Evolutionary conservation across 192 early-diverging fungal species (phyloP), one percentile per base, ranked within the genome.

Genomic region (Umbelopsis sp.): DNA sequence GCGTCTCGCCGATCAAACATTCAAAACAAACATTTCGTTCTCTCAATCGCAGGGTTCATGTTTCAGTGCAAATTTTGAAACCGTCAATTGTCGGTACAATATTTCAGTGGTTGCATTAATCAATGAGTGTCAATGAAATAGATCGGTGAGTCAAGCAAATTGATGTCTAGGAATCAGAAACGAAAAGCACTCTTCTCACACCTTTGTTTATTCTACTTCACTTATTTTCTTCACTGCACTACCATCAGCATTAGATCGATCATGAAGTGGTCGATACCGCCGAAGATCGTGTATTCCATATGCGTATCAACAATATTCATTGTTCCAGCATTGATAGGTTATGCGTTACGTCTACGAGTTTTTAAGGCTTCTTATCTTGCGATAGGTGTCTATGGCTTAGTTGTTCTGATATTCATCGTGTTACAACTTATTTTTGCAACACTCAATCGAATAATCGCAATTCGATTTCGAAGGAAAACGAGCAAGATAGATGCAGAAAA

Each of bases 231-330:
- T 20, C 49, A 51, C 23, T 35, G 51, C 20, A 51, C 4, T 9
- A 66, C 4, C 46, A 21, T n/a, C 25, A 49, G 20, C 3, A 49
- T 10, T 37, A 46, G 25, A 21, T 66, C 64, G 21, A 66, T 46
- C 52, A 37, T 70, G 51, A 22, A 41, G 21, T 78, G 76, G 76
- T 73, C 76, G 37, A 23, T 70, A 20, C 76, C 76, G 16, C 41
- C 73, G 49, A 78, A 73, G 47, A 79, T 81, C 46, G 12, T 75
- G 2, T 81, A 78, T 67, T 81, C 79, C 10, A 41, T 72, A 15
- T 27, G 72, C 18, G 53, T 78, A 9, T 78, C 77, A 16, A 33
- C 58, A 23, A 70, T 73, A 2, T 78, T 78, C 64, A 64, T 74
- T 13, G 41, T 74, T 5, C 77, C 77, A 16, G 77, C 77, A 23